Base-by-base conservation (phyloP, 2,329 filamentous ascomycete species). In the Juglanconis oblonga region DNA sequence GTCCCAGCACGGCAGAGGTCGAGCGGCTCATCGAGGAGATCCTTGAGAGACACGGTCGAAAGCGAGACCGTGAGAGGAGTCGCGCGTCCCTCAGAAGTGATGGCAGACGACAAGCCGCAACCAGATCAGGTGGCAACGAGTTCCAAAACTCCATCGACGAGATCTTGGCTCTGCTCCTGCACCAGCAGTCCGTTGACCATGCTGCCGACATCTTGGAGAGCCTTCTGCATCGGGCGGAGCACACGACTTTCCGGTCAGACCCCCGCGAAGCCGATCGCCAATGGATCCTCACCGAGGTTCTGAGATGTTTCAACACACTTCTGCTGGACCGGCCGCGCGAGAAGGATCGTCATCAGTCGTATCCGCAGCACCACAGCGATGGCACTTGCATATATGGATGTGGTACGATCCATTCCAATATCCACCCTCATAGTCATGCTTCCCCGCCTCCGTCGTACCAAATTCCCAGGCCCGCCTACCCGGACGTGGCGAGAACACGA, bases 231-330 rank as follows among this genome's bases (percentile, higher is more conserved):
- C 53, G 31, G 11, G 13, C 55, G n/a, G 45, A 8, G 24, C 42
- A 24, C 38, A 40, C 24, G 35, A 42, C 44, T 7, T 14, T 6
- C 5, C 24, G 38, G 38, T 5, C 4, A 2, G 5, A 32, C 31
- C 14, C n/a, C 3, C 50, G 35, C 35, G 47, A 6, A 1, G 44
- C 35, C 5, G 56, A 59, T 38, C 48, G 48, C 31, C 52, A 52
- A 29, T 36, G 48, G 35, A 48, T 59, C 45, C 36, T 62, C 42
- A 36, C 42, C 10, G 42, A 55, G 24, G 57, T 59, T 38, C 48
- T 55, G 31, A 35, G 14, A 14, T 52, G 52, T 33, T 9, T 55
- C 3, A 38, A 55, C 17, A 50, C 44, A 8, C 50, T 47, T 33
- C 13, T 51, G 24, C n/a, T 54, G 47, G 51, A 44, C n/a, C 50